Percentiles rank a stretch among this genome's conserved stretches.
These are phyloP conservation scores for Saprolegnia parasitica DNA, from an alignment of 352 stramenopile species.

Conservation along the genomic window DNA sequence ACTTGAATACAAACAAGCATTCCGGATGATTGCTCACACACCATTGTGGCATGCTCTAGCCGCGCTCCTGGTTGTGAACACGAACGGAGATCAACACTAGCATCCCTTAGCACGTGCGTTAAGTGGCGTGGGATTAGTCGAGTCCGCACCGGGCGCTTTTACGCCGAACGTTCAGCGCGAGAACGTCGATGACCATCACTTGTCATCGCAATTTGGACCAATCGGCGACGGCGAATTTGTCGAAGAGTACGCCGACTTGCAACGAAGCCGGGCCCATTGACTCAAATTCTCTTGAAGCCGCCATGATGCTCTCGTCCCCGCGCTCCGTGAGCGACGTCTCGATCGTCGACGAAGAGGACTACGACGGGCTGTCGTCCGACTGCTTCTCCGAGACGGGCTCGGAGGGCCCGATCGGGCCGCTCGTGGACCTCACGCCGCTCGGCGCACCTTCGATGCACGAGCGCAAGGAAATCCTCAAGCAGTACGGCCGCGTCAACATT, in stretches of 20 bases:
- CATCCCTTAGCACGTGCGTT: not conserved
- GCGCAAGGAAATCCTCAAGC: conserved; percentile 15
- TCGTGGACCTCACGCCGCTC: conserved; percentile 4
- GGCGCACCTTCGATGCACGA: not conserved
- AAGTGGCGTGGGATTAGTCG: not conserved
- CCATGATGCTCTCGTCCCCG: conserved; percentile 4
- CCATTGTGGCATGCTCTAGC: too few relatives aligned
- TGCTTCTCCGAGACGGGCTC: conserved; percentile 25
- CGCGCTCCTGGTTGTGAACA: too few relatives aligned
- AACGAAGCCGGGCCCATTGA: not conserved
- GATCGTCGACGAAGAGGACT: conserved; percentile 13
- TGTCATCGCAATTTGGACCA: not conserved
- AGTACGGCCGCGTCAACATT: conserved; percentile 17
- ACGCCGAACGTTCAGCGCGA: not conserved
- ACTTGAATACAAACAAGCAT: too few relatives aligned
- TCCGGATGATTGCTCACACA: too few relatives aligned
- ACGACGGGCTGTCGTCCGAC: conserved; percentile 16
- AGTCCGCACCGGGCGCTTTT: not conserved
- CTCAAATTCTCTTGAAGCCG: not conserved
- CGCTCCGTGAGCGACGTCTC: conserved; percentile 9
- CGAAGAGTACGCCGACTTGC: not conserved
- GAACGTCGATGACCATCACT: not conserved
- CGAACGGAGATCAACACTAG: too few relatives aligned
- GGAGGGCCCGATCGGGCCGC: conserved; percentile 15
- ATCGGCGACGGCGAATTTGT: not conserved